Base-by-base conservation (phyloP, 495 filamentous ascomycete species). In the Hypoxylon fragiforme region DNA sequence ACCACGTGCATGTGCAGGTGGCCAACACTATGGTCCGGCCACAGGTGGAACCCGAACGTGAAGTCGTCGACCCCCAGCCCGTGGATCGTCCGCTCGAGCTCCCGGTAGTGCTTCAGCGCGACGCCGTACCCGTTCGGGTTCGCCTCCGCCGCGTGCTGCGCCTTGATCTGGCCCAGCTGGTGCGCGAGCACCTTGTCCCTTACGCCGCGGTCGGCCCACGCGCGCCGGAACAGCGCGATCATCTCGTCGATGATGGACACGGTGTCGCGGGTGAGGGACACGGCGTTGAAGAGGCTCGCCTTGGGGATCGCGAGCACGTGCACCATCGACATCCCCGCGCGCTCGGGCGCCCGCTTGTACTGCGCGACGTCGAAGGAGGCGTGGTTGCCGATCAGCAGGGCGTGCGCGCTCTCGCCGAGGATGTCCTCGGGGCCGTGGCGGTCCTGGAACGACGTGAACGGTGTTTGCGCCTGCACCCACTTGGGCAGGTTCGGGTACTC, bases 1-100 rank as follows among this genome's bases (percentile, higher is more conserved):
- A 68, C 55, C 9, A 71, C 62, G 36, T 71, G 69, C 50, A 71
- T 38, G 48, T 71, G 69, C 26, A 71, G 36, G 55, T 71, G 69
- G 7, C 60, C 60, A 8, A 71, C 44, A 19, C 54, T 61, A 11
- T 64, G 53, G 4, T 64, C 58, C 1, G 67, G 67, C 35, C 41
- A 66, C 1, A 67, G 49, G 31, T 71, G 68, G 4, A 71, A 61
- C 1, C 59, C 68, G 34, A 60, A 66, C 12, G 59, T 37, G 31
- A 71, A 71, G 45, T 71, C 67, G 2, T 64, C 39, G 3, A 36
- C 16, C 1, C 22, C 30, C 2, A 70, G 37, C 7, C 24, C 7
- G 16, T 43, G 0, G 16, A 43, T 36, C 21, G 9, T 20, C 16
- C n/a, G 0, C 36, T 50, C 14, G 18, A 53, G 32, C 16, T 53